Base-by-base conservation (phyloP, 257 asterid species). In the Fraxinus americana region DNA sequence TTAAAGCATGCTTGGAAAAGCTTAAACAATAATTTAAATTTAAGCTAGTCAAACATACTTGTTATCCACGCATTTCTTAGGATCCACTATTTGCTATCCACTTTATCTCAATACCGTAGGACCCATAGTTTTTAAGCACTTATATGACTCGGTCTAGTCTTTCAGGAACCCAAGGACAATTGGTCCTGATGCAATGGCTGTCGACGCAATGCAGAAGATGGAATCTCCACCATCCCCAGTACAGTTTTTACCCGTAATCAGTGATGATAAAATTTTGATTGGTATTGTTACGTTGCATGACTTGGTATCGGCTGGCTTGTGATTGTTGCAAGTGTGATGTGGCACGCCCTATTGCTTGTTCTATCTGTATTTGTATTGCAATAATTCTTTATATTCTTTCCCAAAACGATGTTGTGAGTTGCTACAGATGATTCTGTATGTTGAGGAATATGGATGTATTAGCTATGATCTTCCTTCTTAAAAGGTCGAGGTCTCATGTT, bases 201-300 rank as follows among this genome's bases (percentile, higher is more conserved):
- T 88, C 3, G 98, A 89, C 68, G 98, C 98, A 82, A 92, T 92
- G 98, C 88, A 92, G 87, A 92, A 90, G 87, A 94, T 94, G 98
- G 98, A 94, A 80, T 82, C 98, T 78, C 92, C 96, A 11, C 98
- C 98, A 74, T 90, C 98, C n/a, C 92, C 98, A 0, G 98, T 94
- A 72, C 98, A 94, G 79, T 91, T 94, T 89, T 86, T 94, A 88
- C 98, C 98, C 0, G 98, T 94, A 52, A 77, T 91, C 39, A 78
- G 83, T 78, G 88, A 83, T 1, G 89, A 89, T 69, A 88, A 89
- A 29, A 85, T 90, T 41, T 83, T 94, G 84, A 94, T 94, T 76
- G 97, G 98, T 69, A 94, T 94, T 34, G 85, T 92, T 52, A 92
- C 98, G 3, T 83, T 94, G 86, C 98, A 94, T 17, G 98, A 92